phyloP scores from a whole-genome alignment of 768 basidiomycete genomes.

The Boletus coccyginus region DNA sequence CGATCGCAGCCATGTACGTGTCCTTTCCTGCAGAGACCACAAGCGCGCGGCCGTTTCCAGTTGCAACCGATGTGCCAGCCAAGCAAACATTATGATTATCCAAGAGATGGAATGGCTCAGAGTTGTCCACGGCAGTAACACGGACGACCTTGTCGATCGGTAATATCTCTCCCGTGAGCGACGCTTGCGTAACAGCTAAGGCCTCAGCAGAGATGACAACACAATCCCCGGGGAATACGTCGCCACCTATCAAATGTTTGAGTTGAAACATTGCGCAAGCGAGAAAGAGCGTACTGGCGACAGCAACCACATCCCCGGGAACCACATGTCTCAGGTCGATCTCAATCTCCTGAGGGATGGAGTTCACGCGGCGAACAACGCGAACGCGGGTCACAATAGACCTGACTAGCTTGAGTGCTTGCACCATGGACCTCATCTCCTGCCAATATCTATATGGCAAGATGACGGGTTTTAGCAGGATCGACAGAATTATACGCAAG shows the following conservation, averaged over 20 bases:
- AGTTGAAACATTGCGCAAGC: neutral
- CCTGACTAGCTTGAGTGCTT: conserved; percentile 33
- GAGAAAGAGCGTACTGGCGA: conserved; percentile 25
- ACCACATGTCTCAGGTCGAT: conserved; percentile 31
- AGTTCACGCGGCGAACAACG: conserved; percentile 27
- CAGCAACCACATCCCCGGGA: conserved; percentile 31
- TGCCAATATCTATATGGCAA: conserved; percentile 28
- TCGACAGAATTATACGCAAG: neutral
- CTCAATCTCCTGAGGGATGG: conserved; percentile 25
- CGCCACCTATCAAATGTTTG: conserved; percentile 22
- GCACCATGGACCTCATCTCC: conserved; percentile 34
- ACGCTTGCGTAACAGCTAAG: conserved; percentile 34
- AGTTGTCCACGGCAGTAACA: conserved; percentile 9
- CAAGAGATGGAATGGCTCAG: conserved; percentile 27
- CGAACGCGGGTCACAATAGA: conserved; percentile 33
- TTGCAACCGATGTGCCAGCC: conserved; percentile 33
- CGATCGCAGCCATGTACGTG: conserved; percentile 36
- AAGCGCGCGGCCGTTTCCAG: conserved; percentile 31
- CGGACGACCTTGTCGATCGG: conserved; percentile 32
- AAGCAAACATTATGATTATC: conserved; percentile 33
- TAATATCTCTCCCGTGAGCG: conserved; percentile 35
- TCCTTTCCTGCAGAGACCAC: conserved; percentile 32
- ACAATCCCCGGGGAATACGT: conserved; percentile 37
- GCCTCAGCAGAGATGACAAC: conserved; percentile 33
- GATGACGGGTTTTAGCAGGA: neutral